Evolutionary conservation across 192 early-diverging fungal genomes (phyloP), one percentile per base, ranked within the genome.

Genomic region (Chytriomyces sp.): DNA sequence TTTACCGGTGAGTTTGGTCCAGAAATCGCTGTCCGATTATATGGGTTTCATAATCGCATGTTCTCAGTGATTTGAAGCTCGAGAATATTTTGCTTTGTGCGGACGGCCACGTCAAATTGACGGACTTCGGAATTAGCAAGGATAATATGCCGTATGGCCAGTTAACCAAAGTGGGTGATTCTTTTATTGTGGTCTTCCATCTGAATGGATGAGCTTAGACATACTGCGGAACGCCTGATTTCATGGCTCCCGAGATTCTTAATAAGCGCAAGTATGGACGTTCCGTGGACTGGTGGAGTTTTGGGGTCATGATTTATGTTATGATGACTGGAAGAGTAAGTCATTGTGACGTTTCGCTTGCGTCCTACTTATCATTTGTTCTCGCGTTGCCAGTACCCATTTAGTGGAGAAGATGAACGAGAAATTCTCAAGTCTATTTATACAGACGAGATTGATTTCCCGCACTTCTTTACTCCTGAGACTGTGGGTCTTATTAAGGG

Each of bases 201-300:
- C 44, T 49, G 44, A 49, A 49, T n/a, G 22, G 22, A 49, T n/a
- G 22, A 49, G 22, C 12, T 49, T 49, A 49, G 5, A 83, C 83
- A 28, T 84, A 81, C 75, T 84, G 83, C 61, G 83, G 83, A 25
- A 98, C 96, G 22, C 94, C 95, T n/a, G 96, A 98, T 76, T 98
- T 94, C 73, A 98, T 98, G 95, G 95, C 96, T 1, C 96, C 96
- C 44, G 96, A 98, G 77, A 93, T 98, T 49, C 83, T 98, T 32
- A 82, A 91, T n/a, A 90, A 93, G 75, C 89, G 93, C 78, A 89
- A 89, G 55, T 98, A 98, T 76, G 94, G 92, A 30, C 86, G 91
- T n/a, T 93, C 95, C 3, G 94, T 97, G 3, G 96, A 98, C 79
- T 98, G 96, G 96, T 98, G 96, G 96, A 92, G 93, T 5, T 96